Evolutionary conservation across 129 eudicot genomes (phyloP), one percentile per base, ranked within the genome.

Genomic region (Flaveria robusta): DNA sequence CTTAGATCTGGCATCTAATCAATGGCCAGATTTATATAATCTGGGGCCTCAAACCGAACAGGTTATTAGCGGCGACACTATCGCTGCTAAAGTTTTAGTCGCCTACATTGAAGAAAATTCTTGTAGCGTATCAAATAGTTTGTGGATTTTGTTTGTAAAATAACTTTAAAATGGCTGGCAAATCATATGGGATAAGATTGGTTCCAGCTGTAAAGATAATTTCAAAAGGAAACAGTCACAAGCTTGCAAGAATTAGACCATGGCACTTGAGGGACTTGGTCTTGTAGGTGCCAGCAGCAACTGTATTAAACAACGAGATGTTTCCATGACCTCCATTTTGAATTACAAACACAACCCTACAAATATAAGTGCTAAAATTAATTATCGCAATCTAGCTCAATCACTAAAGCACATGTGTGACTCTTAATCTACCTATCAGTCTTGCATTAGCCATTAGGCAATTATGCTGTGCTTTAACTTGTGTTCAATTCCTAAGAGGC

Each of bases 181-280:
- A 80, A 73, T 63, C 73, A 72, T 80, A 73, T 41, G 70, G 54
- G 74, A 73, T 73, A 80, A 66, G 83, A 80, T 65, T 73, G 83
- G 79, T 54, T 79, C 83, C 79, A 80, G 5, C 39, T 34, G 39
- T 22, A 65, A 72, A 66, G 74, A 80, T 65, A 80, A 3, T 8
- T 51, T 80, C 83, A 80, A 73, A 80, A 65, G 74, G 75, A 80
- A 66, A 80, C 63, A 64, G 75, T 80, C 79, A 42, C 75, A 80
- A 66, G 59, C 68, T 73, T 73, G 62, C 59, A 80, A 65, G 26
- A 41, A 41, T 14, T 12, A 50, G 26, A 69, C 74, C 78, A 65
- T 66, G 56, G 58, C 58, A 52, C 63, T 45, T 20, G 70, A 54
- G 73, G 43, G 83, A 80, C 74, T 73, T 80, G 79, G 79, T 73